Evolutionary conservation across 148 eudicot species (phyloP), one percentile per base, ranked within the genome.

Genomic region (Polygonum maritimum): DNA sequence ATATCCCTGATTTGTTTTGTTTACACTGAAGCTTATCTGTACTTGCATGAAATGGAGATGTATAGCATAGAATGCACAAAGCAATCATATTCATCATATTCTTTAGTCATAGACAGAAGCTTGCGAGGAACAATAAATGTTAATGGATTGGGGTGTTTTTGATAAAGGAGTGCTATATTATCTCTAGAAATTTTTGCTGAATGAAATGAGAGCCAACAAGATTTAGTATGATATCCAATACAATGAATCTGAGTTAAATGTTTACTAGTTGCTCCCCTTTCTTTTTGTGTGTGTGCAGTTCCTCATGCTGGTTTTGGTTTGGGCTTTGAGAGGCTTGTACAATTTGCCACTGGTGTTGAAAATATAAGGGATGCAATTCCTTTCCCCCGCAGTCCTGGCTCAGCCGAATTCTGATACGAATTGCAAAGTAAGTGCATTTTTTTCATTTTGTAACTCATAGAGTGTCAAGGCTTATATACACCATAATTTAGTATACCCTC

Each of bases 261-360:
- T 65, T 75, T 63, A 71, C 77, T 69, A 63, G 33, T 10, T 47
- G 73, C 7, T 57, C 33, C 21, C 35, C 33, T 38, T 70, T 41
- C 21, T 75, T 19, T 75, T 52, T 55, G 54, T 41, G 19, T n/a
- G 38, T 36, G 19, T 81, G 84, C 91, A 95, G 98, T 95, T 83
- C 98, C 98, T 78, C 98, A 95, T 81, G 96, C 99, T 0, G 99
- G 99, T 48, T 96, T 96, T 39, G 99, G 99, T 69, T 81, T 96
- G 71, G 99, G 99, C 39, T 96, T 96, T 72, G 99, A 96, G 78
- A 87, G 99, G 85, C 94, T 96, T 72, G 99, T 96, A 54, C 99
- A 96, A 70, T 96, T 96, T 78, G 97, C 98, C 3, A 96, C 99
- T 48, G 99, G 99, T 35, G 84, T 96, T 4, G 99, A 96, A 19